phyloP scores from a whole-genome alignment of 495 filamentous ascomycete species.

The Trichoderma asperelloides region DNA sequence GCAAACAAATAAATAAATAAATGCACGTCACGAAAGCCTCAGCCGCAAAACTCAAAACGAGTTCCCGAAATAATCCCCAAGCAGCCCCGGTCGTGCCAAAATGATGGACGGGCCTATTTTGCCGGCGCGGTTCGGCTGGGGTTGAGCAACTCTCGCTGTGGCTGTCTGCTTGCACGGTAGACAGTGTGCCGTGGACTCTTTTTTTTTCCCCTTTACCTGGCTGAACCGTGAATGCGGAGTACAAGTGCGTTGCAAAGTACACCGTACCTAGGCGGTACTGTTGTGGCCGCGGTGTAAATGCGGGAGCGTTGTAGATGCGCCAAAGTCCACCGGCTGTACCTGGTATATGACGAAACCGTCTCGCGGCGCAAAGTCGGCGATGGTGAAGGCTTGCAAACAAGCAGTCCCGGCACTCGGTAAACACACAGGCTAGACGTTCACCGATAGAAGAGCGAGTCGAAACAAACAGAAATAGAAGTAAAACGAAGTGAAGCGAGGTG shows the following conservation, averaged over 20 bases:
- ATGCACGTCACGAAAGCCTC: not conserved
- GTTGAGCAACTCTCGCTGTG: too few relatives aligned
- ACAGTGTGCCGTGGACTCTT: not conserved
- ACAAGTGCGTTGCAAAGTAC: not conserved
- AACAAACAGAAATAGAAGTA: not conserved
- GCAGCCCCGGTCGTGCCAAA: not conserved
- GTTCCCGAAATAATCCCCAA: not conserved
- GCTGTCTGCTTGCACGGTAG: not conserved
- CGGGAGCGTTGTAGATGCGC: not conserved
- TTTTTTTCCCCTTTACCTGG: not conserved
- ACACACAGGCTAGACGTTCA: not conserved
- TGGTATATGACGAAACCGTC: not conserved
- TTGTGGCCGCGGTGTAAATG: not conserved
- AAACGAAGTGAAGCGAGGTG: not conserved
- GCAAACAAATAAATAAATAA: too few relatives aligned
- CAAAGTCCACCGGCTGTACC: not conserved
- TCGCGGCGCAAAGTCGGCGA: not conserved
- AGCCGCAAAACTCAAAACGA: not conserved
- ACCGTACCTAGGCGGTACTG: not conserved
- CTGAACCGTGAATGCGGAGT: not conserved
- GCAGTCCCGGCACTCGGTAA: not conserved
- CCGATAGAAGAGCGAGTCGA: too few relatives aligned
- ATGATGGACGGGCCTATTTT: not conserved
- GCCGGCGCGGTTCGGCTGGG: not conserved
- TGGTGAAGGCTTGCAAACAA: not conserved